A percentile compares a stretch with the other conserved stretches of the same genome.
Conservation (phyloP, 1,139 yeast genomes). For the Blastobotrys aristatus region DNA sequence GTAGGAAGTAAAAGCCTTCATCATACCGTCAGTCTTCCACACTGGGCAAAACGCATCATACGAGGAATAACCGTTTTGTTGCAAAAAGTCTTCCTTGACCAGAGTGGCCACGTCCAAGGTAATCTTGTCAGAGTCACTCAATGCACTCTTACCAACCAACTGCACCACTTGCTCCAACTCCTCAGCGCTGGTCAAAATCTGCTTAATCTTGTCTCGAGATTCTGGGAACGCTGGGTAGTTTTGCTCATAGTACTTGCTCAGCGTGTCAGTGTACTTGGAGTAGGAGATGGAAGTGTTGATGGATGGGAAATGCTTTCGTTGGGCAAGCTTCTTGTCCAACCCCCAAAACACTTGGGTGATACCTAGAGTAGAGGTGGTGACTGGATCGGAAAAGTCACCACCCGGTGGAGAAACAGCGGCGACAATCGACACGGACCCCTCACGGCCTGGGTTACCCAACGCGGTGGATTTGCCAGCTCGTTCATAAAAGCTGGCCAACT, state of each 20-base stretch:
- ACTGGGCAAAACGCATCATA: conserved; percentile 99
- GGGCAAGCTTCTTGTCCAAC: conserved; percentile 96
- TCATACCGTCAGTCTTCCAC: conserved; percentile 98
- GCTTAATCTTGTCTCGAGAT: conserved; percentile 86
- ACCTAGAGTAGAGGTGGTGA: conserved; percentile 95
- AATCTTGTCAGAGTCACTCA: conserved; percentile 93
- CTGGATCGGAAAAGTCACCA: conserved; percentile 99
- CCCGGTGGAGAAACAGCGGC: conserved; percentile 99
- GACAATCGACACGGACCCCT: conserved; percentile 96
- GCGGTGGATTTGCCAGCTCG: conserved; percentile 98
- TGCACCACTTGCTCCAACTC: conserved; percentile 99
- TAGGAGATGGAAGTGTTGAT: conserved; percentile 93
- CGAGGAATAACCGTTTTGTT: conserved; percentile 97
- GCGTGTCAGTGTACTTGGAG: conserved; percentile 87
- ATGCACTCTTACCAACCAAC: conserved; percentile 96
- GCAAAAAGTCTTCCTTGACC: conserved; percentile 96
- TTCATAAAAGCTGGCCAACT: conserved; percentile 96
- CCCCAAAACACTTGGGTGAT: conserved; percentile 99
- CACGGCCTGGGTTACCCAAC: conserved; percentile 92
- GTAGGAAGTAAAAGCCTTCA: conserved; percentile 87
- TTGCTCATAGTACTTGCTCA: conserved; percentile 77
- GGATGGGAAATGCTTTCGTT: conserved; percentile 99
- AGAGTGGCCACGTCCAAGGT: conserved; percentile 87
- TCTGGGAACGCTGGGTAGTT: conserved; percentile 88
- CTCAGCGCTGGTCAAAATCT: conserved; percentile 92